Conservation (phyloP, 164 flowering plant genomes). For the Liriodendron chinense region DNA sequence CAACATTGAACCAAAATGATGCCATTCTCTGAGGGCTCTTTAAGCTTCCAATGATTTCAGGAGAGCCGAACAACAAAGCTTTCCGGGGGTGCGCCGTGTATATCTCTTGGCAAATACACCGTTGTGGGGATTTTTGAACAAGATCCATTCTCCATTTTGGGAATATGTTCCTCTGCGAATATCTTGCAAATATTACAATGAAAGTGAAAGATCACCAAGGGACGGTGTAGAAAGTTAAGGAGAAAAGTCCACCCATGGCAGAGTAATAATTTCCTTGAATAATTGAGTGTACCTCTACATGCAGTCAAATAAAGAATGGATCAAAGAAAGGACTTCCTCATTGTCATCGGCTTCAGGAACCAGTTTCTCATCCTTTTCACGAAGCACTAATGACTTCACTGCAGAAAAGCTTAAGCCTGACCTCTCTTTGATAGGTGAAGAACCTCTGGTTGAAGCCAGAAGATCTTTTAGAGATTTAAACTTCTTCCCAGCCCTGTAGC, state of each 20-base stretch:
- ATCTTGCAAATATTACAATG: slow-evolving; percentile 78
- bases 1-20: slow-evolving; percentile 69
- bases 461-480: slow-evolving; percentile 67
- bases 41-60: slow-evolving; percentile 81
- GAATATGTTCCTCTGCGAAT: slow-evolving; percentile 72
- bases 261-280: neutral
- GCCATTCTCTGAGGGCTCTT: slow-evolving; percentile 69
- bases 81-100: slow-evolving; percentile 81
- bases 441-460: slow-evolving; percentile 51
- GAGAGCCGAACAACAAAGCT: slow-evolving; percentile 74
- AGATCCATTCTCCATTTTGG: slow-evolving; percentile 37
- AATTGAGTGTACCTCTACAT: slow-evolving; percentile 46
- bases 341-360: slow-evolving; percentile 44
- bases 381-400: slow-evolving; percentile 76
- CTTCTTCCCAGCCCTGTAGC: slow-evolving; percentile 57
- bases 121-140: slow-evolving; percentile 22
- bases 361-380: slow-evolving; percentile 77
- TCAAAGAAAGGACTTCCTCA: slow-evolving; percentile 50
- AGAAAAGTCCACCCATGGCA: slow-evolving; percentile 10
- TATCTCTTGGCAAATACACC: slow-evolving; percentile 59
- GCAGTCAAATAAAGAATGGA: slow-evolving; percentile 50
- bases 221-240: slow-evolving; percentile 20
- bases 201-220: slow-evolving; percentile 60
- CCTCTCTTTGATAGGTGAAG: slow-evolving; percentile 80
- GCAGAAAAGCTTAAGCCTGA: slow-evolving; percentile 76